These are phyloP conservation scores for Melampsora larici-populina DNA, from an alignment of 1,284 basidiomycete species.

Conservation along the genomic window DNA sequence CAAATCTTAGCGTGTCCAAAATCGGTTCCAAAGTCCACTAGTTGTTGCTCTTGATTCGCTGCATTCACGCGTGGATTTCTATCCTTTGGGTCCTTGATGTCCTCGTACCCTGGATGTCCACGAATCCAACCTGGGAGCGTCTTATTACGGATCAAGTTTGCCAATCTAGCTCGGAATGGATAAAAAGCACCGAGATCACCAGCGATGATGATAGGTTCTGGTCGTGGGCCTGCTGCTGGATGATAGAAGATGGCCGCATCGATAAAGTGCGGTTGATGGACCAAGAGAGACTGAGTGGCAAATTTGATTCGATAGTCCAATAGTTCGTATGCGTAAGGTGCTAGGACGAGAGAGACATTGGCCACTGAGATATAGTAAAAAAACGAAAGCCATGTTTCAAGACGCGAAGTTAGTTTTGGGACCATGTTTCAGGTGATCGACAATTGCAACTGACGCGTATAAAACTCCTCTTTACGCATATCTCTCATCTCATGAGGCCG, in stretches of 20 bases:
- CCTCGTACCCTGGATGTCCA: slow-evolving; percentile 42
- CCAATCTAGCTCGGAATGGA: slow-evolving; percentile 40
- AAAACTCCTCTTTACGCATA: slow-evolving; percentile 40
- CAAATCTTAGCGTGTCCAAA: slow-evolving; percentile 39
- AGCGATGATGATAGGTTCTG: slow-evolving; percentile 39
- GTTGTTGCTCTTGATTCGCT: slow-evolving; percentile 36
- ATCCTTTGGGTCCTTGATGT: slow-evolving; percentile 36
- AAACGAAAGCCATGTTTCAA: neutral
- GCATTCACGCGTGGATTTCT: slow-evolving; percentile 19
- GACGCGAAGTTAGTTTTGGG: neutral
- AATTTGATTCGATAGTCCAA: slow-evolving; percentile 40
- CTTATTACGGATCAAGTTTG: slow-evolving; percentile 40
- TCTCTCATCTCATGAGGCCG: slow-evolving; percentile 42
- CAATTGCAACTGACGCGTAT: slow-evolving; percentile 13
- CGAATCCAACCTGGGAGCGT: slow-evolving; percentile 40
- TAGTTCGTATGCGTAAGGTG: slow-evolving; percentile 42
- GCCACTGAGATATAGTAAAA: slow-evolving; percentile 9
- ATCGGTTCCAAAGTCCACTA: slow-evolving; percentile 36
- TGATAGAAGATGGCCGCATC: slow-evolving; percentile 39
- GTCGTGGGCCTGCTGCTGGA: slow-evolving; percentile 13
- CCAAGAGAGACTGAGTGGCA: slow-evolving; percentile 24
- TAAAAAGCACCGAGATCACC: slow-evolving; percentile 38
- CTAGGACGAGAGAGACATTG: slow-evolving; percentile 32
- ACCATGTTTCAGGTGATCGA: neutral
- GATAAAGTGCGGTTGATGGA: slow-evolving; percentile 42